phyloP scores from a whole-genome alignment of 768 basidiomycete species.

The Termitomyces eurrhizus region DNA sequence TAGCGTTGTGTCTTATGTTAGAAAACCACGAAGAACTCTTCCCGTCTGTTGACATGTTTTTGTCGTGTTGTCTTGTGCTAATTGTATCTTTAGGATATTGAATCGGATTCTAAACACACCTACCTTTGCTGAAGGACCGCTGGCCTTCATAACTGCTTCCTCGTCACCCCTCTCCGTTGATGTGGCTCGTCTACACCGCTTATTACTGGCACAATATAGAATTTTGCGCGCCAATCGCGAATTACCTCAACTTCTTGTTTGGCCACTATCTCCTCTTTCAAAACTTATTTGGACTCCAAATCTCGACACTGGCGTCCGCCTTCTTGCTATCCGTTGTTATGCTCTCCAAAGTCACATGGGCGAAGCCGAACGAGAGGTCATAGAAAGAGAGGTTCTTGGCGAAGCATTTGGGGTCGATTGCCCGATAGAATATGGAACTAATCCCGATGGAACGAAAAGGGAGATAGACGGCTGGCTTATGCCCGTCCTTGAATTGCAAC shows the following conservation, averaged over 20 bases:
- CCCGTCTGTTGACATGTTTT: constrained; percentile 42
- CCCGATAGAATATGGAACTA: constrained; percentile 49
- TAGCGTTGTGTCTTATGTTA: constrained; percentile 59
- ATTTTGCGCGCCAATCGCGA: constrained; percentile 71
- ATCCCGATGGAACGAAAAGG: constrained; percentile 40
- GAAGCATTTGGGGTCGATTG: constrained; percentile 58
- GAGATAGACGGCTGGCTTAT: constrained; percentile 80
- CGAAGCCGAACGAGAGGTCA: constrained; percentile 64
- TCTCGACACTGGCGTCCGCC: constrained; percentile 57
- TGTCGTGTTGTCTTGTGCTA: constrained; percentile 7
- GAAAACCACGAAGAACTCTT: constrained; percentile 71
- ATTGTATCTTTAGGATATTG: constrained; percentile 44
- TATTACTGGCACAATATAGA: constrained; percentile 80
- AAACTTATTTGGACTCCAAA: constrained; percentile 37
- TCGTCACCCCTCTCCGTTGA: constrained; percentile 33
- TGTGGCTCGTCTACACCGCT: constrained; percentile 50
- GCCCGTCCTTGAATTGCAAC: constrained; percentile 61
- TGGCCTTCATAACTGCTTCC: constrained; percentile 39
- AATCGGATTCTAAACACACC: constrained; percentile 44
- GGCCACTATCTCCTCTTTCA: constrained; percentile 58
- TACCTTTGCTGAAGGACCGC: constrained; percentile 46
- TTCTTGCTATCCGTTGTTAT: constrained; percentile 77
- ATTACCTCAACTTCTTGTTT: constrained; percentile 57
- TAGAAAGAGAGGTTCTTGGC: constrained; percentile 63
- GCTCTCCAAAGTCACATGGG: constrained; percentile 73